Conservation (phyloP, 1,139 yeast species). For the Blastobotrys buckinghamii region DNA sequence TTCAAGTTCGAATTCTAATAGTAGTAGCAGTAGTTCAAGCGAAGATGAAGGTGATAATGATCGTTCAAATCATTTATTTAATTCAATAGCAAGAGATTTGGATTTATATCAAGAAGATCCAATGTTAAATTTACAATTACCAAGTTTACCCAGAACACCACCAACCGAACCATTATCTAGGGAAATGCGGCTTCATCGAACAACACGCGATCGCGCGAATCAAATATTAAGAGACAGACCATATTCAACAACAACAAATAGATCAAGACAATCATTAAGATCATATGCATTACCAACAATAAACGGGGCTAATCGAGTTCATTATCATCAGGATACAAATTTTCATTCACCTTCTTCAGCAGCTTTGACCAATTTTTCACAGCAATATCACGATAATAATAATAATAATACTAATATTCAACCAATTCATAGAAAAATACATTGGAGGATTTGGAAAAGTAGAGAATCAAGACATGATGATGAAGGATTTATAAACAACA, state of each 20-base stretch:
- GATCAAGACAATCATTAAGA: too few relatives aligned
- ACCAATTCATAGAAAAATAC: neutral
- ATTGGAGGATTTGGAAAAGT: conserved; percentile 27
- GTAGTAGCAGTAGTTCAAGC: neutral
- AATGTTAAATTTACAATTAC: too few relatives aligned
- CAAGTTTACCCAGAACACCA: too few relatives aligned
- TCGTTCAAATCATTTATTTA: neutral
- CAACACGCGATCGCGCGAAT: neutral
- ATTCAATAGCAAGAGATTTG: too few relatives aligned
- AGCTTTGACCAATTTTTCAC: too few relatives aligned
- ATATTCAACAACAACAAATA: too few relatives aligned
- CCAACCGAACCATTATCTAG: neutral
- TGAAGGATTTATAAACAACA: conserved; percentile 14
- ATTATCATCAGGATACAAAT: too few relatives aligned
- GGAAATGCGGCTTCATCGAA: neutral
- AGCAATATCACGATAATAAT: neutral
- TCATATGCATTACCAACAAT: too few relatives aligned
- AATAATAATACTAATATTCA: neutral
- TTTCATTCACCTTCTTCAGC: too few relatives aligned
- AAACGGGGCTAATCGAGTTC: too few relatives aligned
- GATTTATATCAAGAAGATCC: too few relatives aligned
- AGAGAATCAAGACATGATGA: conserved; percentile 14
- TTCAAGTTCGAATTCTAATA: too few relatives aligned
- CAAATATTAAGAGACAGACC: neutral
- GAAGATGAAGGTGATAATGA: neutral